phyloP scores from a whole-genome alignment of 2,329 filamentous ascomycete species.

The Rutstroemia sp. region DNA sequence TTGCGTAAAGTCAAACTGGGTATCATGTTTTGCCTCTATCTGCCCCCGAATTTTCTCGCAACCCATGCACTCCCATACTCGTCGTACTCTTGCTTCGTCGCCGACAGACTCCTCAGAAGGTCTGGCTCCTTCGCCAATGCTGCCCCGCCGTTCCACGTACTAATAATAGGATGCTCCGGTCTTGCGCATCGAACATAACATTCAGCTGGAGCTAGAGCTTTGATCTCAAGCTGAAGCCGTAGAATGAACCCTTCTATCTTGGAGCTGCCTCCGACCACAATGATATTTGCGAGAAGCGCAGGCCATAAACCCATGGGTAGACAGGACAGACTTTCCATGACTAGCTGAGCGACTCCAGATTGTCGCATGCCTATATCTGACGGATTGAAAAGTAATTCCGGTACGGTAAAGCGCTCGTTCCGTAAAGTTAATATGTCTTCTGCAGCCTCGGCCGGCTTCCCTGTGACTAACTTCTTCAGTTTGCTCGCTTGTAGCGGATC shows the following conservation, averaged over 20 bases:
- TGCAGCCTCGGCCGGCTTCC: conserved; percentile 37
- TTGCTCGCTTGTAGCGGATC: conserved; percentile 57
- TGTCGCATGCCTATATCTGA: conserved; percentile 79
- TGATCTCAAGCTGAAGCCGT: conserved; percentile 68
- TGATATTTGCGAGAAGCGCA: conserved; percentile 74
- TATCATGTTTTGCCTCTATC: conserved; percentile 7
- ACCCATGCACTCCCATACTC: conserved; percentile 75
- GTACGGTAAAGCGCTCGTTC: conserved; percentile 86
- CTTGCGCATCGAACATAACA: conserved; percentile 68
- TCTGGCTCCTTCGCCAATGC: conserved; percentile 63
- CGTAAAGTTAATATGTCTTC: conserved; percentile 83
- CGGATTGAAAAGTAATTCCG: conserved; percentile 84
- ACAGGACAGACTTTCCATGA: conserved; percentile 67
- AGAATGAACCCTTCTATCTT: conserved; percentile 75
- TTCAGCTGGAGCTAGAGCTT: conserved; percentile 64
- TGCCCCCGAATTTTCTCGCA: conserved; percentile 59
- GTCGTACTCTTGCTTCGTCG: conserved; percentile 87
- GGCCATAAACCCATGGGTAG: conserved; percentile 81
- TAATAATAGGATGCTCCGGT: conserved; percentile 66
- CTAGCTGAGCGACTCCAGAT: conserved; percentile 72
- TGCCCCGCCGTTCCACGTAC: conserved; percentile 81
- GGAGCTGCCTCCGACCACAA: conserved; percentile 83
- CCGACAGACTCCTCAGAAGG: conserved; percentile 55
- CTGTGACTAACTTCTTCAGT: conserved; percentile 36
- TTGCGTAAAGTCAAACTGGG: neutral